A percentile compares a stretch with the other conserved stretches of the same genome.
Evolutionary conservation across 2,329 filamentous ascomycete genomes (phyloP).

Genomic region (Sporothrix protearum): DNA sequence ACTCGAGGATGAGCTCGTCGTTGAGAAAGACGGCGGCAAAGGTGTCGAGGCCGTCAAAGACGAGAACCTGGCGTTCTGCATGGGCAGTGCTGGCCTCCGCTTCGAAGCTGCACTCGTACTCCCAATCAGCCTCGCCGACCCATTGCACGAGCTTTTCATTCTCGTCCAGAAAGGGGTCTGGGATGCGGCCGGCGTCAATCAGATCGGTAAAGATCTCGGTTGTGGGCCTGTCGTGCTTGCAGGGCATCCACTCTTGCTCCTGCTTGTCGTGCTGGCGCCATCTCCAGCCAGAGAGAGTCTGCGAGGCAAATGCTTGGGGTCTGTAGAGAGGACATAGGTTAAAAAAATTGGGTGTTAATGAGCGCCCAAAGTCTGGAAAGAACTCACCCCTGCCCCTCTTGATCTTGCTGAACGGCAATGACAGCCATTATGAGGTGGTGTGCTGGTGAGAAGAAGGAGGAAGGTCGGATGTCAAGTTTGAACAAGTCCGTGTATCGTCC

Average conservation of each 20-base stretch:
- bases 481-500: neutral
- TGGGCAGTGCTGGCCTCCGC: slow-evolving; percentile 40
- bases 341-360: neutral
- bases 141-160: slow-evolving; percentile 73
- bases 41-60: slow-evolving; percentile 76
- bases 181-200: slow-evolving; percentile 58
- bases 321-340: neutral
- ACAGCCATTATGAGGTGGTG: neutral
- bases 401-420: neutral
- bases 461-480: neutral
- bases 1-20: slow-evolving; percentile 62
- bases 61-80: slow-evolving; percentile 45
- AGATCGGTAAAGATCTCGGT: slow-evolving; percentile 44
- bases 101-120: slow-evolving; percentile 62
- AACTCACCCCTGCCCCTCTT: neutral
- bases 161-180: slow-evolving; percentile 69
- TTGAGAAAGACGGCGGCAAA: slow-evolving; percentile 71
- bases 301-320: neutral
- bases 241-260: neutral
- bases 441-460: neutral
- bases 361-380: neutral
- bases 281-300: slow-evolving; percentile 13
- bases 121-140: slow-evolving; percentile 69
- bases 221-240: neutral
- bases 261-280: slow-evolving; percentile 1